Conservation (phyloP, 257 asterid species). For the Solanum sejunctum region DNA sequence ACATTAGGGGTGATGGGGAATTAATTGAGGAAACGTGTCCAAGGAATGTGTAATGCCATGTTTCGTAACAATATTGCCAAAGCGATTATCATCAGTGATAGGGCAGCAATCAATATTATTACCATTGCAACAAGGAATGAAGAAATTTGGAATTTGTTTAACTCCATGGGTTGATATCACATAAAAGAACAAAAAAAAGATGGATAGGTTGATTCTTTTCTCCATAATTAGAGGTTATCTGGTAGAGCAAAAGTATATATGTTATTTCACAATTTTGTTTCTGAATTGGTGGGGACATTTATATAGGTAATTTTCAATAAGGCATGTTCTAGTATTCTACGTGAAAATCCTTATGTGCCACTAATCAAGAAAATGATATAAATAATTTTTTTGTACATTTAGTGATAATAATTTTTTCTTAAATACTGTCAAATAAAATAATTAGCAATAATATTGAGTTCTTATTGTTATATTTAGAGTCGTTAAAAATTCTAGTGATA, state of each 20-base stretch:
- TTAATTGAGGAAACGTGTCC: neutral
- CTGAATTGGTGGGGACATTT: neutral
- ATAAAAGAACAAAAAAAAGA: neutral
- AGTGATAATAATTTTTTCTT: too few relatives aligned
- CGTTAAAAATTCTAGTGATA: too few relatives aligned
- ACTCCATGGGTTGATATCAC: neutral
- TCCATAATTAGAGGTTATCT: neutral
- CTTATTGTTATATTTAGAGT: rapidly evolving
- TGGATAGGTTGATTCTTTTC: neutral
- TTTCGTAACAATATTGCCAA: neutral
- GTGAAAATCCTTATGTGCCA: neutral
- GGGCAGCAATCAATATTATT: neutral
- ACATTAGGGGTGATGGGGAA: neutral
- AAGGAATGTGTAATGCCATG: neutral
- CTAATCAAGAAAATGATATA: too few relatives aligned
- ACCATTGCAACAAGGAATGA: neutral
- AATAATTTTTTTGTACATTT: neutral
- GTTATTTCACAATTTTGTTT: neutral
- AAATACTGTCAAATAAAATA: neutral
- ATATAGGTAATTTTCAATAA: neutral
- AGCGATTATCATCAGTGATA: neutral
- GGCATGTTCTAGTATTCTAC: neutral
- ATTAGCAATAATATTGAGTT: neutral
- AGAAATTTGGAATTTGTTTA: neutral
- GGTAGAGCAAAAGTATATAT: neutral